Conservation (phyloP, 2,329 filamentous ascomycete genomes). For the Knufia petricola region DNA sequence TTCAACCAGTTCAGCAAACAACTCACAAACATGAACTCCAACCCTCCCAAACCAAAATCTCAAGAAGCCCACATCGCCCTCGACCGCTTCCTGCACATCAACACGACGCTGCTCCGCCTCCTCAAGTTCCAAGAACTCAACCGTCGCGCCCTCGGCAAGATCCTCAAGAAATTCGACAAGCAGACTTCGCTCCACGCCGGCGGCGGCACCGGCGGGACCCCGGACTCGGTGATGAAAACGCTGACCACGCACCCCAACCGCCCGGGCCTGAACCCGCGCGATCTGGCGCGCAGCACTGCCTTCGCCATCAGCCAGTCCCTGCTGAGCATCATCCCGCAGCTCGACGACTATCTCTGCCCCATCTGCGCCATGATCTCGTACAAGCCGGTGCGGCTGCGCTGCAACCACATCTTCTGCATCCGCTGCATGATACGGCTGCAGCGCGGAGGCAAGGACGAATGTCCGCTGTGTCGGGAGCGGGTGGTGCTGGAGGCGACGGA, state of each 20-base stretch:
- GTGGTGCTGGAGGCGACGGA: conserved; percentile 60
- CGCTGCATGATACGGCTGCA: conserved; percentile 74
- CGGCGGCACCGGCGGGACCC: conserved; percentile 23
- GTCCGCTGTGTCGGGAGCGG: conserved; percentile 65
- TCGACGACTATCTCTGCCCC: conserved; percentile 77
- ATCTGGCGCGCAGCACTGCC: conserved; percentile 66
- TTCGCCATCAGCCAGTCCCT: conserved; percentile 64
- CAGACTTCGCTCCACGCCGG: conserved; percentile 64
- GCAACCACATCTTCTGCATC: conserved; percentile 73
- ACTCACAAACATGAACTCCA: conserved; percentile 45
- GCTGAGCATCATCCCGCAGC: conserved; percentile 62
- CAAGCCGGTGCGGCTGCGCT: conserved; percentile 67
- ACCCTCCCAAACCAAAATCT: conserved; percentile 50
- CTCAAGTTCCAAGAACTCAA: conserved; percentile 82
- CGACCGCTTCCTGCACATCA: conserved; percentile 60
- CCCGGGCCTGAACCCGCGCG: conserved; percentile 45
- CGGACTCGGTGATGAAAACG: conserved; percentile 36
- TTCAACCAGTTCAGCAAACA: conserved; percentile 59
- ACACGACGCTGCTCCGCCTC: conserved; percentile 65
- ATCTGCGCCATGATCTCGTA: conserved; percentile 73
- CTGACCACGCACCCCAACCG: conserved; percentile 31
- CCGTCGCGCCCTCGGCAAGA: conserved; percentile 65
- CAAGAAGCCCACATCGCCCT: conserved; percentile 56
- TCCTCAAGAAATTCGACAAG: conserved; percentile 88
- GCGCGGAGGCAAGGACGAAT: conserved; percentile 55